A percentile compares a stretch with the other conserved stretches of the same genome.
phyloP scores from a whole-genome alignment of 257 asterid species.

The Gentiana dahurica region DNA sequence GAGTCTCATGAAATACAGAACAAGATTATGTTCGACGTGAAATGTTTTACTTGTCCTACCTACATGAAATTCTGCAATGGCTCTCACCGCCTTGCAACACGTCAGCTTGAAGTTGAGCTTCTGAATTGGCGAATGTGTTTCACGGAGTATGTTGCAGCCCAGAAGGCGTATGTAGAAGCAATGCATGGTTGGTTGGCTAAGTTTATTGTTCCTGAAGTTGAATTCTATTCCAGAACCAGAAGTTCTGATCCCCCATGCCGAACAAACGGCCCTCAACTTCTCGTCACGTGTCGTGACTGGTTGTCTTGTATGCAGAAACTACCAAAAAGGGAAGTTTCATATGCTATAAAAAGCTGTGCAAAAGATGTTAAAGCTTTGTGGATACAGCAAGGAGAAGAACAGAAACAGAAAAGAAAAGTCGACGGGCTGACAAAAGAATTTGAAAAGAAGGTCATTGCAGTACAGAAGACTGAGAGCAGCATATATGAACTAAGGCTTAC shows the following conservation, averaged over 20 bases:
- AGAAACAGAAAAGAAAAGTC: conserved; percentile 67
- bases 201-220: conserved; percentile 45
- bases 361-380: conserved; percentile 75
- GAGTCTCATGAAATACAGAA: conserved; percentile 87
- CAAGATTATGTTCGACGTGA: conserved; percentile 70
- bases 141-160: conserved; percentile 47
- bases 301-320: conserved; percentile 41
- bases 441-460: conserved; percentile 41
- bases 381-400: conserved; percentile 85
- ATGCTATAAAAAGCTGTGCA: conserved; percentile 53
- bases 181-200: conserved; percentile 77
- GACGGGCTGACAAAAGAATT: conserved; percentile 67
- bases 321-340: conserved; percentile 53
- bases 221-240: conserved; percentile 29
- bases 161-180: conserved; percentile 50
- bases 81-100: conserved; percentile 71
- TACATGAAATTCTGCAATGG: conserved; percentile 80
- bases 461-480: conserved; percentile 51
- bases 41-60: conserved; percentile 57
- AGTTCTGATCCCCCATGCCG: conserved; percentile 17
- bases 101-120: conserved; percentile 78
- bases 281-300: conserved; percentile 57
- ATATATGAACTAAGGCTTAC: conserved; percentile 36
- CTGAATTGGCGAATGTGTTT: conserved; percentile 73
- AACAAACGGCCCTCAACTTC: conserved; percentile 54